These are phyloP conservation scores for Phytophthora melonis DNA, from an alignment of 352 stramenopile species.

Conservation along the genomic window DNA sequence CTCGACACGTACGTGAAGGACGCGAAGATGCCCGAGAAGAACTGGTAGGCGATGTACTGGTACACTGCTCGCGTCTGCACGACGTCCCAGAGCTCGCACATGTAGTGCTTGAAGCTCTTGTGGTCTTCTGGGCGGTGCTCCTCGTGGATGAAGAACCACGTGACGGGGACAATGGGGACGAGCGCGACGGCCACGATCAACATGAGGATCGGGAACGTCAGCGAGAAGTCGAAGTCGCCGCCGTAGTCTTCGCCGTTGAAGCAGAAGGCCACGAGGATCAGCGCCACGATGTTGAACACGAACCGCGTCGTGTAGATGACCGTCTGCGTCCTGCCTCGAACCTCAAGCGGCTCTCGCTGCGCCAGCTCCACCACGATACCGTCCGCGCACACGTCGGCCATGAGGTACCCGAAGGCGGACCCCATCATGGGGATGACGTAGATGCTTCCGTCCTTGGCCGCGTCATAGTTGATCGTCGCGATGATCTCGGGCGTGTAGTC, in stretches of 20 bases:
- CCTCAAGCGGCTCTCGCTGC: conserved; percentile 1
- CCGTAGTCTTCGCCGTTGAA: background rate
- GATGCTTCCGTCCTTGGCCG: background rate
- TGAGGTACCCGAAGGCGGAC: conserved; percentile 1
- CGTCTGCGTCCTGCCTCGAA: background rate
- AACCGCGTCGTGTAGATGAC: conserved; percentile 2
- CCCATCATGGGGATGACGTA: conserved; percentile 2
- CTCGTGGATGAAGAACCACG: background rate
- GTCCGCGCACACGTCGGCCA: background rate
- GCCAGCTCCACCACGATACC: conserved; percentile 1
- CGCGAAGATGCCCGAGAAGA: background rate
- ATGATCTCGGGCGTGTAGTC: conserved; percentile 1
- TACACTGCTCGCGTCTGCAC: background rate
- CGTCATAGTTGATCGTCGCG: background rate
- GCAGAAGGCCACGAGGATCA: background rate
- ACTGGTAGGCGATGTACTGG: conserved; percentile 2
- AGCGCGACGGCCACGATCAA: background rate
- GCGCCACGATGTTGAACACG: background rate
- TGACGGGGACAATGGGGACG: background rate
- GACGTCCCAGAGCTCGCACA: conserved; percentile 1
- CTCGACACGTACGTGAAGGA: background rate
- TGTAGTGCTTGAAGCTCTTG: conserved; percentile 4
- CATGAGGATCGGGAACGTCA: background rate
- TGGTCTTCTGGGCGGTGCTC: background rate
- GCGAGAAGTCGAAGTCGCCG: conserved; percentile 1